phyloP scores from a whole-genome alignment of 2,329 filamentous ascomycete species.

The Diaporthe vexans region DNA sequence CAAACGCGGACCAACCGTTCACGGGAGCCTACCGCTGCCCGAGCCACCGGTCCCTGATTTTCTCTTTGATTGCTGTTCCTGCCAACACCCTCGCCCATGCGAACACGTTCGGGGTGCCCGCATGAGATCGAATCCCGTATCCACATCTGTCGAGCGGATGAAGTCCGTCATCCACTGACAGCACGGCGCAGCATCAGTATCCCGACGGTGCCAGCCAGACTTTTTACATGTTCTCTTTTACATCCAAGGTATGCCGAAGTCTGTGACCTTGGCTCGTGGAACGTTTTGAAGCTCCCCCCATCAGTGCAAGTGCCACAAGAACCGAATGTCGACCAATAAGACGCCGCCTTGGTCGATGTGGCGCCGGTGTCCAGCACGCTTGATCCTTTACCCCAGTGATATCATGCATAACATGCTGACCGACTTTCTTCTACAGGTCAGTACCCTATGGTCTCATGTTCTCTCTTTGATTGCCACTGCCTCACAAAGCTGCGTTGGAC shows the following conservation, averaged over 20 bases:
- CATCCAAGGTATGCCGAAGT: constrained; percentile 44
- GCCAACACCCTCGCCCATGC: constrained; percentile 54
- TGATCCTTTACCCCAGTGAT: constrained; percentile 27
- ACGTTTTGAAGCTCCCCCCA: constrained; percentile 28
- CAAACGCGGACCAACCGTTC: constrained; percentile 48
- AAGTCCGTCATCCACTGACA: constrained; percentile 41
- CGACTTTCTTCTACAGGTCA: constrained; percentile 42
- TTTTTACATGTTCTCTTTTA: constrained; percentile 49
- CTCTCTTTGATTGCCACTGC: constrained; percentile 39
- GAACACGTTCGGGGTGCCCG: constrained; percentile 62
- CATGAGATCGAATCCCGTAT: constrained; percentile 56
- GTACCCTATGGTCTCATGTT: constrained; percentile 40
- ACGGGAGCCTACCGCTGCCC: constrained; percentile 51
- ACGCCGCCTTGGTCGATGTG: constrained; percentile 24
- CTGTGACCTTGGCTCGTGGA: constrained; percentile 34
- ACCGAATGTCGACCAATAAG: constrained; percentile 33
- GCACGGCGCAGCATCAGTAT: constrained; percentile 46
- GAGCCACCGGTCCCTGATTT: constrained; percentile 24
- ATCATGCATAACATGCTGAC: constrained; percentile 42
- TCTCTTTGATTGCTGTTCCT: constrained; percentile 53
- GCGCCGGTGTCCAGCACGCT: constrained; percentile 37
- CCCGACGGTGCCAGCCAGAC: constrained; percentile 28
- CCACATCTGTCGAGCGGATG: constrained; percentile 46
- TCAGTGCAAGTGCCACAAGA: constrained; percentile 22
- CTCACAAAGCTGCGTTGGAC: constrained; percentile 36